Conservation (phyloP, 441 rosid genomes). For the Pelargonium cotyledonis region DNA sequence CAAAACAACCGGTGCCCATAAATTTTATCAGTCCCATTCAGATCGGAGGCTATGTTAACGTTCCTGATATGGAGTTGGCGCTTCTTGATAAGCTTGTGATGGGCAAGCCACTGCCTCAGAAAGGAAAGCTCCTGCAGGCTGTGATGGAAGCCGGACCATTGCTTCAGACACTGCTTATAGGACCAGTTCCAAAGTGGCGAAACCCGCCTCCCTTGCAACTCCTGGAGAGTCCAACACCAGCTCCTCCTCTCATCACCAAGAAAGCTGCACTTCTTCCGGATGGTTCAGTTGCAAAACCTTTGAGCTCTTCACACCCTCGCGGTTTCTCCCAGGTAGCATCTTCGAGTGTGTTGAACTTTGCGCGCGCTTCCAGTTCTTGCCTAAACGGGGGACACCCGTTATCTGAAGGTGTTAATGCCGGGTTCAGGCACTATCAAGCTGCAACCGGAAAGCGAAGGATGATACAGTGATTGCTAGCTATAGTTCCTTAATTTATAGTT, state of each 20-base stretch:
- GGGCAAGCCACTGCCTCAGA: slow-evolving; percentile 52
- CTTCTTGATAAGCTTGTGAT: slow-evolving; percentile 27
- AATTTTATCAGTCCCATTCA: slow-evolving; percentile 30
- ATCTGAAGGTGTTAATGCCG: no score
- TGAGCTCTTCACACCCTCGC: slow-evolving; percentile 17
- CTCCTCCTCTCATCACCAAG: slow-evolving; percentile 25
- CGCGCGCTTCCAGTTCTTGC: not conserved
- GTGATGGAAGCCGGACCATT: slow-evolving; percentile 76
- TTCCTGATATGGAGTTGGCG: slow-evolving; percentile 5
- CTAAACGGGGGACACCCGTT: not conserved
- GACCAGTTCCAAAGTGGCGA: slow-evolving; percentile 82
- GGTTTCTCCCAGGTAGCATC: slow-evolving; percentile 38
- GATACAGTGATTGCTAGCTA: no score
- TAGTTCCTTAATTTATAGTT: no score
- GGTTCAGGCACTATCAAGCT: no score
- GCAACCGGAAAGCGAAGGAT: no score
- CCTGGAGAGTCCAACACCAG: slow-evolving; percentile 37
- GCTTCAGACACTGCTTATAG: slow-evolving; percentile 61
- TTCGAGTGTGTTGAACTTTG: slow-evolving; percentile 42
- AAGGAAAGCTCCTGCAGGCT: slow-evolving; percentile 64
- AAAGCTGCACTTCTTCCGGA: no score
- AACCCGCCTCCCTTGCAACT: slow-evolving; percentile 70
- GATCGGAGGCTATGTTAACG: no score
- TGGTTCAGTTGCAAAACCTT: not conserved
- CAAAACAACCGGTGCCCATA: no score